phyloP scores from a whole-genome alignment of 352 stramenopile species.

The Globisporangium nunn region DNA sequence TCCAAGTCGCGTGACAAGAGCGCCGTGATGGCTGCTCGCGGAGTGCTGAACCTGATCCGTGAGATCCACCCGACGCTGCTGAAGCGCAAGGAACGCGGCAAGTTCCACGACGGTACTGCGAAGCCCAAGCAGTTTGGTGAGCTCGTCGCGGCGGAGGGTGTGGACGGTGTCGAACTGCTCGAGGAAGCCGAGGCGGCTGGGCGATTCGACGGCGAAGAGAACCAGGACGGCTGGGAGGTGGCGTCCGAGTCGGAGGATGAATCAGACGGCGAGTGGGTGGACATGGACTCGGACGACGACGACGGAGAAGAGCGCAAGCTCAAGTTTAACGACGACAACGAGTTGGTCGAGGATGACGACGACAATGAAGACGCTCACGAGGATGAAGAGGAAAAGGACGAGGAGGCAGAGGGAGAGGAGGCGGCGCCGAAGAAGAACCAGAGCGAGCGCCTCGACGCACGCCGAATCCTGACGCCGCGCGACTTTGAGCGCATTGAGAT shows the following conservation, averaged over 20 bases:
- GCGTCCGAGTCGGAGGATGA: slow-evolving; percentile 57
- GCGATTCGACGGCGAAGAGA: slow-evolving; percentile 77
- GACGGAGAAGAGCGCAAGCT: slow-evolving; percentile 11
- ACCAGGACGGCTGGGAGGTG: slow-evolving; percentile 79
- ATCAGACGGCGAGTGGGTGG: slow-evolving; percentile 67
- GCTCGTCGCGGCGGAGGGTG: slow-evolving; percentile 84
- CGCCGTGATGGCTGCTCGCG: slow-evolving; percentile 93
- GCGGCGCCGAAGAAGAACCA: slow-evolving; percentile 28
- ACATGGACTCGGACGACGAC: slow-evolving; percentile 50
- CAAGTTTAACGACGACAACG: slow-evolving; percentile 22
- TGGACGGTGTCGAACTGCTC: slow-evolving; percentile 95
- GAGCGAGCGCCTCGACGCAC: slow-evolving; percentile 79
- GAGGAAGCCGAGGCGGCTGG: slow-evolving; percentile 64
- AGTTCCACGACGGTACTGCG: slow-evolving; percentile 79
- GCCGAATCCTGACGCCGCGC: slow-evolving; percentile 83
- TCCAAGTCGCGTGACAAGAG: slow-evolving; percentile 95
- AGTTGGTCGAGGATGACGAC: slow-evolving; percentile 21
- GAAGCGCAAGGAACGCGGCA: slow-evolving; percentile 95
- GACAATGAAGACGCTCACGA: slow-evolving; percentile 38
- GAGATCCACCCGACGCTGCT: slow-evolving; percentile 94
- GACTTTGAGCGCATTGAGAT: slow-evolving; percentile 89
- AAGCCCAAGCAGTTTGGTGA: slow-evolving; percentile 90
- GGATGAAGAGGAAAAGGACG: slow-evolving; percentile 23
- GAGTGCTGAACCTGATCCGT: slow-evolving; percentile 95
- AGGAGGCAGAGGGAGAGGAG: slow-evolving; percentile 35